A percentile compares a stretch with the other conserved stretches of the same genome.
Conservation (phyloP, 208 protist genomes). For the Endotrypanum monterogeii region DNA sequence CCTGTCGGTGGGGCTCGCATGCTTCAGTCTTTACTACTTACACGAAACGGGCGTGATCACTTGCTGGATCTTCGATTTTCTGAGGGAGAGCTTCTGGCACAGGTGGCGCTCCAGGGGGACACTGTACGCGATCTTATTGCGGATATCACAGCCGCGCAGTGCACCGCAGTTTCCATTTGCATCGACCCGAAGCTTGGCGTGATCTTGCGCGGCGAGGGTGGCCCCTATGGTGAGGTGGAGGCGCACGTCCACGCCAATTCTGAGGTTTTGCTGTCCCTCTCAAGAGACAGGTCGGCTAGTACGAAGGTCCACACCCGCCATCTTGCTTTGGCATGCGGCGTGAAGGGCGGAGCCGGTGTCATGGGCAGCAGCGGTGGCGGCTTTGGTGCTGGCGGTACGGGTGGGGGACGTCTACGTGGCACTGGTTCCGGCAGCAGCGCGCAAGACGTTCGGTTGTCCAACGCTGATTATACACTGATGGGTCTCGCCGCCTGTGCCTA, state of each 20-base stretch:
- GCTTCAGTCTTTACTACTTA: constrained; percentile 69
- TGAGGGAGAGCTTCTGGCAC: constrained; percentile 37
- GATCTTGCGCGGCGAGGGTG: constrained; percentile 48
- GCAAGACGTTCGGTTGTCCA: constrained; percentile 64
- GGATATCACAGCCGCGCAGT: constrained; percentile 65
- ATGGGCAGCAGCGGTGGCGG: constrained; percentile 6
- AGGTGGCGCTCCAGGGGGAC: constrained; percentile 62
- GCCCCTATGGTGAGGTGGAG: constrained; percentile 60
- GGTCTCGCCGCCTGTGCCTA: constrained; percentile 13
- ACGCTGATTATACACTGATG: constrained; percentile 25
- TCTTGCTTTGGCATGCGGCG: constrained; percentile 66
- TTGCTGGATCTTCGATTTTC: constrained; percentile 76
- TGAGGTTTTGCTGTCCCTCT: constrained; percentile 46
- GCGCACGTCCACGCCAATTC: constrained; percentile 40
- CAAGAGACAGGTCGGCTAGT: constrained; percentile 20
- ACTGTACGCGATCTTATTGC: constrained; percentile 56
- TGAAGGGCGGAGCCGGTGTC: constrained; percentile 18
- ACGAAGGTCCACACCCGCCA: constrained; percentile 72
- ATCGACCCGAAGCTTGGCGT: constrained; percentile 44
- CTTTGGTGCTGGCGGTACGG: not conserved
- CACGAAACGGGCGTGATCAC: constrained; percentile 49
- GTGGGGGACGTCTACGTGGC: constrained; percentile 7
- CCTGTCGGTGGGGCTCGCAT: constrained; percentile 20
- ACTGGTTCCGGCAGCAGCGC: not conserved
- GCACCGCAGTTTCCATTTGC: constrained; percentile 45